phyloP scores from a whole-genome alignment of 2,329 filamentous ascomycete genomes.

The Phoma sp. region DNA sequence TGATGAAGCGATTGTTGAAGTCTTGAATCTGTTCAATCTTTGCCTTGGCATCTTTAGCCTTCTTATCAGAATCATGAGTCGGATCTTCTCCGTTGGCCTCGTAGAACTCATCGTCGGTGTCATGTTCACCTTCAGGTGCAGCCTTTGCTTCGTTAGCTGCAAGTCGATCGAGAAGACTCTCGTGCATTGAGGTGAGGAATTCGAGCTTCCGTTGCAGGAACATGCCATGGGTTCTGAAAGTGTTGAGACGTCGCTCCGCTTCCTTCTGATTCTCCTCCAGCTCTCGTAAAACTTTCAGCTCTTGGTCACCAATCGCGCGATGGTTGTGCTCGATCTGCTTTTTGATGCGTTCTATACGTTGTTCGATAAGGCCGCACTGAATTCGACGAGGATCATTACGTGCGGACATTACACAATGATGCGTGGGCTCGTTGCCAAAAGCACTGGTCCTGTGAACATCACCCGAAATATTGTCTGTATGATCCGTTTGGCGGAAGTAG shows the following conservation, averaged over 20 bases:
- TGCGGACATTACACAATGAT: constrained; percentile 89
- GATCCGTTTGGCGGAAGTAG: constrained; percentile 96
- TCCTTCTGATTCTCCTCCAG: constrained; percentile 60
- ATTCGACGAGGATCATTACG: constrained; percentile 79
- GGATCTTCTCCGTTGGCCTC: constrained; percentile 62
- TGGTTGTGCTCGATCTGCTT: constrained; percentile 78
- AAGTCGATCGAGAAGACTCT: constrained; percentile 62
- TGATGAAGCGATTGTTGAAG: constrained; percentile 97
- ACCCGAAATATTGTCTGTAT: constrained; percentile 77
- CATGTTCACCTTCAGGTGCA: constrained; percentile 50
- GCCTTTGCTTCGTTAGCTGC: constrained; percentile 62
- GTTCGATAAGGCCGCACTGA: constrained; percentile 82
- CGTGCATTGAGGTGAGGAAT: constrained; percentile 64
- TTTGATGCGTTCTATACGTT: constrained; percentile 78
- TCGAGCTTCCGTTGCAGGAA: constrained; percentile 63
- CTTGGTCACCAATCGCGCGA: constrained; percentile 74
- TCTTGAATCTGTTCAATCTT: constrained; percentile 87
- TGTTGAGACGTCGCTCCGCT: constrained; percentile 61
- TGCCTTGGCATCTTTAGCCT: constrained; percentile 68
- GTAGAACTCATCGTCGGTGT: constrained; percentile 53
- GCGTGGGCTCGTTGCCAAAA: constrained; percentile 91
- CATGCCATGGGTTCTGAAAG: constrained; percentile 62
- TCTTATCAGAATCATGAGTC: constrained; percentile 51
- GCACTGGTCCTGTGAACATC: constrained; percentile 83
- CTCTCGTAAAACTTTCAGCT: constrained; percentile 66